Base-by-base conservation (phyloP, 2,329 filamentous ascomycete species). In the Ceratocystis huliohia region DNA sequence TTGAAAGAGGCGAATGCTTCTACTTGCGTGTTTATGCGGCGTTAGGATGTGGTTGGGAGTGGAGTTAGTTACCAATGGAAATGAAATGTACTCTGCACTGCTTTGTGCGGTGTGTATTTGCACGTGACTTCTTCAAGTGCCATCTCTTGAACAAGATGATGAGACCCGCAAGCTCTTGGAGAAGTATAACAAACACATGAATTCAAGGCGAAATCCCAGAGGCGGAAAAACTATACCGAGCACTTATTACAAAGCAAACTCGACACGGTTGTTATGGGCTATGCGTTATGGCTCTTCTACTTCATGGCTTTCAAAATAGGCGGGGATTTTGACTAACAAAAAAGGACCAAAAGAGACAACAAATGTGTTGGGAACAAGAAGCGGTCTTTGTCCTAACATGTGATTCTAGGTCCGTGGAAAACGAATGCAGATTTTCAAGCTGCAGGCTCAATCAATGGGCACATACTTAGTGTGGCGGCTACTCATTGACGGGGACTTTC, bases 21-120 rank as follows among this genome's bases (percentile, higher is more conserved):
- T 65, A 59, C 48, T 65, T 67, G 46, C 46, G 63, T 63, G 66
- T 63, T 65, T 50, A 53, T 65, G 64, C 28, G 59, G 64, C 66
- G 61, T 66, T 64, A 10, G 64, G 59, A 63, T 65, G 66, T 68
- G 45, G 63, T 30, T 48, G 45, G 61, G 22, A 41, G 59, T 63
- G 61, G 41, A 28, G 59, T 53, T 66, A 28, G 63, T 62, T 68
- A 33, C 25, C 61, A 63, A 48, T 48, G 13, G 7, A 63, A 50
- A 63, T 13, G 28, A 33, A 30, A 65, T 30, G 22, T 61, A 13
- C 33, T 28, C 15, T 20, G 7, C 25, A 46, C 44, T 15, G 15
- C 1, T n/a, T 5, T 48, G 25, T 30, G 6, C 25, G 20, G 61
- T 20, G 17, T 5, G n/a, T 30, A 33, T 20, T 6, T 33, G 44